Percentiles rank a stretch among this genome's conserved stretches.
Conservation (phyloP, 257 asterid genomes). For the Solanum pennellii region DNA sequence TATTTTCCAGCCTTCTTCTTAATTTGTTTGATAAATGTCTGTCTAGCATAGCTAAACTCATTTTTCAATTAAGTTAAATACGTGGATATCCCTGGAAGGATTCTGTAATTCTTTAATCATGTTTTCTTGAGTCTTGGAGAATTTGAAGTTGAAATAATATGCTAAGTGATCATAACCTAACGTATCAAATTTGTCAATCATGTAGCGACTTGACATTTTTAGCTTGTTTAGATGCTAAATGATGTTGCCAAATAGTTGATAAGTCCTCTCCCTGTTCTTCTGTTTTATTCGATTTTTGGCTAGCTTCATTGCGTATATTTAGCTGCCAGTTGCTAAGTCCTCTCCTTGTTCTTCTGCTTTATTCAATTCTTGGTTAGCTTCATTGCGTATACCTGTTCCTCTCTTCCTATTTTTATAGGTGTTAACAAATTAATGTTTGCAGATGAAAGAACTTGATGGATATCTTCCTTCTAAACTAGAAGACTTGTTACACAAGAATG, state of each 20-base stretch:
- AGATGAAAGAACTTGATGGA: slow-evolving; percentile 64
- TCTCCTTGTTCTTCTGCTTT: too few species aligned
- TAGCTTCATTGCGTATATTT: not conserved
- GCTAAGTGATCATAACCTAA: not conserved
- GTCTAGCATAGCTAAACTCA: not conserved
- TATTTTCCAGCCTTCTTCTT: not conserved
- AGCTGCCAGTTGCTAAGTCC: too few species aligned
- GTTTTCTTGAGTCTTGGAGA: not conserved
- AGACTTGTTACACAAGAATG: slow-evolving; percentile 29
- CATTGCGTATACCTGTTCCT: not conserved
- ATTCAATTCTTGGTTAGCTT: too few species aligned
- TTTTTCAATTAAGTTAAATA: not conserved
- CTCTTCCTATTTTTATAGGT: slow-evolving; percentile 1
- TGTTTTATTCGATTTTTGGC: not conserved
- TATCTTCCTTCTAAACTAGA: slow-evolving; percentile 60
- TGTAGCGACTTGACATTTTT: not conserved
- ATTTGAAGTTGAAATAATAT: not conserved
- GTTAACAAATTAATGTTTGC: slow-evolving; percentile 1
- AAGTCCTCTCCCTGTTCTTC: not conserved
- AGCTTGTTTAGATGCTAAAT: not conserved
- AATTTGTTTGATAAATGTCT: not conserved
- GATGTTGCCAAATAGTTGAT: not conserved
- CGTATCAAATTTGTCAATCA: not conserved
- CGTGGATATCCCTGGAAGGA: not conserved
- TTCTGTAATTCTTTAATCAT: not conserved